phyloP scores from a whole-genome alignment of 2,329 filamentous ascomycete genomes.

The Gremmenia infestans region DNA sequence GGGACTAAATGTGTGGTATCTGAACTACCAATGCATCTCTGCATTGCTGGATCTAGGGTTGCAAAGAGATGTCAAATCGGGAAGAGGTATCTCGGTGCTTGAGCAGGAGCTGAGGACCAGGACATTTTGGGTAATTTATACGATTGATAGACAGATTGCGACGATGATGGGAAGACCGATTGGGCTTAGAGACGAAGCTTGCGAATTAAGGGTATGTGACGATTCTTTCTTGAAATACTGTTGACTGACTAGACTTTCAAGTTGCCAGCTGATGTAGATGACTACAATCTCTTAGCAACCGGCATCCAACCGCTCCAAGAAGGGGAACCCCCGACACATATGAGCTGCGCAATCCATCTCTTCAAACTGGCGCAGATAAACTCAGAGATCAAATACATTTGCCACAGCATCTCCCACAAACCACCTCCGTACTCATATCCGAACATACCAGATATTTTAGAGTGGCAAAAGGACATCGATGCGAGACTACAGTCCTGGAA shows the following conservation, averaged over 20 bases:
- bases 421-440: slow-evolving; percentile 46
- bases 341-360: slow-evolving; percentile 43
- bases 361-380: slow-evolving; percentile 45
- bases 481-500: slow-evolving; percentile 38
- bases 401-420: slow-evolving; percentile 46
- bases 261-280: slow-evolving; percentile 21
- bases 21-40: slow-evolving; percentile 51
- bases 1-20: slow-evolving; percentile 47
- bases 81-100: slow-evolving; percentile 39
- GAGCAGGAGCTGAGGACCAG: slow-evolving; percentile 51
- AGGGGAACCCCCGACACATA: slow-evolving; percentile 25
- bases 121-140: slow-evolving; percentile 51
- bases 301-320: slow-evolving; percentile 8
- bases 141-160: slow-evolving; percentile 45
- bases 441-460: slow-evolving; percentile 37
- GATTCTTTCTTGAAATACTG: neutral
- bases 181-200: slow-evolving; percentile 49
- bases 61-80: slow-evolving; percentile 43
- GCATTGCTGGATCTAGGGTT: slow-evolving; percentile 46
- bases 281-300: slow-evolving; percentile 12
- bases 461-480: slow-evolving; percentile 43
- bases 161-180: slow-evolving; percentile 54
- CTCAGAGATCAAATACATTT: slow-evolving; percentile 53
- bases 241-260: slow-evolving; percentile 3
- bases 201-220: slow-evolving; percentile 42